Evolutionary conservation across 1,284 basidiomycete species (phyloP).

Genomic region (Cryptococcus maquisensis): DNA sequence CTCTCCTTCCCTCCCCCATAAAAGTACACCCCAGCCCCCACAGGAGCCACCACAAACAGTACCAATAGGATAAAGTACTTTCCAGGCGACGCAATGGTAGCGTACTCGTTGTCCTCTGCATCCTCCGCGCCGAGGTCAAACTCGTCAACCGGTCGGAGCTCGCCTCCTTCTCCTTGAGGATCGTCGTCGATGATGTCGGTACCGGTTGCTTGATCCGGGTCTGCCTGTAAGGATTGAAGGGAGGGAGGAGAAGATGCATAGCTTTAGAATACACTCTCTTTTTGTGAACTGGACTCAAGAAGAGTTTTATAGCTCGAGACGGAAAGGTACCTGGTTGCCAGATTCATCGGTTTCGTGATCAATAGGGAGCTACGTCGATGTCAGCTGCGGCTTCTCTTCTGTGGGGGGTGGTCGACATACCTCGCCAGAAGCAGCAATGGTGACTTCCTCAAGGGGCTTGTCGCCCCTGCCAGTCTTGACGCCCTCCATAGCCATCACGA

Average conservation of each 20-base stretch:
- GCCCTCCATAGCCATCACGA: conserved; percentile 67
- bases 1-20: conserved; percentile 36
- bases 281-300: conserved; percentile 8
- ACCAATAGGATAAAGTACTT: conserved; percentile 53
- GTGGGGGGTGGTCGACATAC: conserved; percentile 50
- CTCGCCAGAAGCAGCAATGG: conserved; percentile 78
- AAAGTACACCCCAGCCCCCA: conserved; percentile 58
- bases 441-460: conserved; percentile 64
- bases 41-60: conserved; percentile 53
- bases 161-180: conserved; percentile 11
- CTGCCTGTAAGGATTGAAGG: not conserved
- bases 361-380: conserved; percentile 57
- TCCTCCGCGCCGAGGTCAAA: conserved; percentile 1
- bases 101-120: conserved; percentile 18
- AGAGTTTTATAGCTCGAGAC: conserved; percentile 70
- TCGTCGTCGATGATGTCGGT: conserved; percentile 4
- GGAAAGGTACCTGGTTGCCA: conserved; percentile 83
- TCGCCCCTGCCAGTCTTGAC: conserved; percentile 64
- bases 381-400: not conserved
- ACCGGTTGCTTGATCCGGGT: conserved; percentile 1
- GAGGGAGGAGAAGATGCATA: conserved; percentile 23
- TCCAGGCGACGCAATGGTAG: conserved; percentile 42
- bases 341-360: conserved; percentile 60
- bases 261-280: conserved; percentile 23
- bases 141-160: conserved; percentile 3